phyloP scores from a whole-genome alignment of 2,329 filamentous ascomycete species.

The Mycosphaerella sp. region DNA sequence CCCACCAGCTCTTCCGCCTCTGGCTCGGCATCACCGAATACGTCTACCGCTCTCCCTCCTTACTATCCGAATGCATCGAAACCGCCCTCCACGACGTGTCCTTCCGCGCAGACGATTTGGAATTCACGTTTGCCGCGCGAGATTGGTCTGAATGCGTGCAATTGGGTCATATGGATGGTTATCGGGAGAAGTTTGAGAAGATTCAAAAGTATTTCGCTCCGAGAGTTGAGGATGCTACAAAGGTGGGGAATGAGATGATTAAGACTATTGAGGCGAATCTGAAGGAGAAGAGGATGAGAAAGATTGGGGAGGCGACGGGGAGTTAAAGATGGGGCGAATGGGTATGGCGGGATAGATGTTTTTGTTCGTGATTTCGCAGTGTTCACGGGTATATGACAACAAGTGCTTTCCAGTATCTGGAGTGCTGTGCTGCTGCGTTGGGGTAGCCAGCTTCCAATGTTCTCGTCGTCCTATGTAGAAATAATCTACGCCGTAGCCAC shows the following conservation, averaged over 20 bases:
- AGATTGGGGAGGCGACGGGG: neutral
- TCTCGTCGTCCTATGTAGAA: too few relatives aligned
- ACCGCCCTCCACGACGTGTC: conserved; percentile 84
- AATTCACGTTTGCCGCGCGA: conserved; percentile 94
- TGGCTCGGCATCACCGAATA: conserved; percentile 98
- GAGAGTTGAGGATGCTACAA: conserved; percentile 77
- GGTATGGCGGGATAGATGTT: too few relatives aligned
- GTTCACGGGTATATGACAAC: too few relatives aligned
- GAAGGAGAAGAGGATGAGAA: conserved; percentile 14
- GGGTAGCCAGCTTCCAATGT: too few relatives aligned
- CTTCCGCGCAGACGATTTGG: conserved; percentile 90
- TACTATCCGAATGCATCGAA: conserved; percentile 73
- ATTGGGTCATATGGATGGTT: conserved; percentile 87
- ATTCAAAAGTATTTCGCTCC: conserved; percentile 91
- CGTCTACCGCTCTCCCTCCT: conserved; percentile 73
- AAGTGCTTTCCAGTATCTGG: too few relatives aligned
- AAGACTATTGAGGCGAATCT: conserved; percentile 85
- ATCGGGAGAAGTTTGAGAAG: conserved; percentile 81
- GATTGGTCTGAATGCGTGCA: conserved; percentile 94
- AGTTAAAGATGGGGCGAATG: too few relatives aligned
- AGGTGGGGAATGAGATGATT: conserved; percentile 94
- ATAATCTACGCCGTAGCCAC: too few relatives aligned
- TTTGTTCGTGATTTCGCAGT: too few relatives aligned
- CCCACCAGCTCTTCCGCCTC: conserved; percentile 69
- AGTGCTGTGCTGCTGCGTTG: too few relatives aligned